These are phyloP conservation scores for Picochlorum sp. DNA, from an alignment of 139 green algal species.

Conservation along the genomic window DNA sequence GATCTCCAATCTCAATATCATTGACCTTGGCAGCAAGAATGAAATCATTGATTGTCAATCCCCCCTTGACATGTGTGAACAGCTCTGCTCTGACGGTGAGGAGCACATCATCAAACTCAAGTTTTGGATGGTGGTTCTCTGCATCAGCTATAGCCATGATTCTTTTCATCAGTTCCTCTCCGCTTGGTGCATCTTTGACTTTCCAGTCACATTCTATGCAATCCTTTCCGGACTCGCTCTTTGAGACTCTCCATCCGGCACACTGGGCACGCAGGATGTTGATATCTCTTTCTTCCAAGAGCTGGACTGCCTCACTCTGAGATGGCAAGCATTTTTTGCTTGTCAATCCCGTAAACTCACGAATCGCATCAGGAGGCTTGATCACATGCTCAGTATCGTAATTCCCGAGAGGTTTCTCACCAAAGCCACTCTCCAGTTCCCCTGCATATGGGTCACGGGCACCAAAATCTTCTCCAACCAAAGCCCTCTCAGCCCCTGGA, in stretches of 20 bases:
- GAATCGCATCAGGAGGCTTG: constrained; percentile 41
- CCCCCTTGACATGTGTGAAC: constrained; percentile 47
- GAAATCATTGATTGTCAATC: constrained; percentile 90
- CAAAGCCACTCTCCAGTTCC: constrained; percentile 80
- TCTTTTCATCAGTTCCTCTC: constrained; percentile 41
- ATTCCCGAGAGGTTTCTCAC: constrained; percentile 74
- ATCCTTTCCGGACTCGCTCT: constrained; percentile 3
- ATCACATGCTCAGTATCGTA: constrained; percentile 87
- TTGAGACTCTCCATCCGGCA: constrained; percentile 48
- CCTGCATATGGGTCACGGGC: constrained; percentile 70
- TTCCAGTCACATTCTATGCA: constrained; percentile 65
- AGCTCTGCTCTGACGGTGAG: constrained; percentile 50
- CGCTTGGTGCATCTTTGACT: constrained; percentile 34
- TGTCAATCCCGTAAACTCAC: constrained; percentile 34
- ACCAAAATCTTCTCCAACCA: constrained; percentile 63
- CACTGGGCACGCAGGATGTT: constrained; percentile 21
- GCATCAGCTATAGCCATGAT: constrained; percentile 52
- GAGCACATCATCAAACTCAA: constrained; percentile 13
- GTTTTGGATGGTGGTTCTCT: constrained; percentile 55
- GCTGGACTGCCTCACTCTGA: constrained; percentile 38
- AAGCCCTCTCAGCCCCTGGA: constrained; percentile 11
- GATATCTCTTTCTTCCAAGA: constrained; percentile 49
- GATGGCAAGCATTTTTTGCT: constrained; percentile 45
- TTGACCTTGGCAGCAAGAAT: constrained; percentile 80
- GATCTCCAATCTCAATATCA: constrained; percentile 51